A percentile compares a stretch with the other conserved stretches of the same genome.
These are phyloP conservation scores for Brachypodium distachyon DNA, from an alignment of 202 grass and related monocot species.

Conservation along the genomic window DNA sequence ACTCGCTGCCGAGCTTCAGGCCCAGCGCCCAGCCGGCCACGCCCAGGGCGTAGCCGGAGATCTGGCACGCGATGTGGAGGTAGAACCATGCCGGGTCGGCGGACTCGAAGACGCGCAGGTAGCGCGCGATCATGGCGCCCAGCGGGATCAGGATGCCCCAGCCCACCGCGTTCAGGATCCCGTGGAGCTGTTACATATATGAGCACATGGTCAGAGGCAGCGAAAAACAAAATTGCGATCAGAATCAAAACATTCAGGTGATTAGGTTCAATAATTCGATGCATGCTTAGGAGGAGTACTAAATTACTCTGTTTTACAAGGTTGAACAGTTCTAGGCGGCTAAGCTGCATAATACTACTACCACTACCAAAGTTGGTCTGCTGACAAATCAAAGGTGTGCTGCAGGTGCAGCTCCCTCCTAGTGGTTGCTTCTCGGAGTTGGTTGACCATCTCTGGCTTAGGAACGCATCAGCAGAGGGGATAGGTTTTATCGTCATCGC, in stretches of 20 bases:
- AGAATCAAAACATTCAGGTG: neutral
- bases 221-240: neutral
- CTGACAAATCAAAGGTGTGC: neutral
- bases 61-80: conserved; percentile 80
- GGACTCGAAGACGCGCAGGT: conserved; percentile 60
- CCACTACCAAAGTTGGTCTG: neutral
- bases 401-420: neutral
- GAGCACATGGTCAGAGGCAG: neutral
- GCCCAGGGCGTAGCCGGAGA: conserved; percentile 63
- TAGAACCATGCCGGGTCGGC: conserved; percentile 91
- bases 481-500: neutral
- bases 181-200: conserved; percentile 52
- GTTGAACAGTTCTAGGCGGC: neutral
- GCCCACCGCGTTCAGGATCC: conserved; percentile 50
- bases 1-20: conserved; percentile 83
- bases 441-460: neutral
- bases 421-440: conserved; percentile 15
- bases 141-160: conserved; percentile 78
- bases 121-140: conserved; percentile 76
- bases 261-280: neutral
- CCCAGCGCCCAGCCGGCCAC: conserved; percentile 86
- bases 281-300: neutral
- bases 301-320: neutral
- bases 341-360: neutral
- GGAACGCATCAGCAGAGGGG: neutral